These are phyloP conservation scores for Glarea lozoyensis DNA, from an alignment of 495 filamentous ascomycete genomes.

Conservation along the genomic window DNA sequence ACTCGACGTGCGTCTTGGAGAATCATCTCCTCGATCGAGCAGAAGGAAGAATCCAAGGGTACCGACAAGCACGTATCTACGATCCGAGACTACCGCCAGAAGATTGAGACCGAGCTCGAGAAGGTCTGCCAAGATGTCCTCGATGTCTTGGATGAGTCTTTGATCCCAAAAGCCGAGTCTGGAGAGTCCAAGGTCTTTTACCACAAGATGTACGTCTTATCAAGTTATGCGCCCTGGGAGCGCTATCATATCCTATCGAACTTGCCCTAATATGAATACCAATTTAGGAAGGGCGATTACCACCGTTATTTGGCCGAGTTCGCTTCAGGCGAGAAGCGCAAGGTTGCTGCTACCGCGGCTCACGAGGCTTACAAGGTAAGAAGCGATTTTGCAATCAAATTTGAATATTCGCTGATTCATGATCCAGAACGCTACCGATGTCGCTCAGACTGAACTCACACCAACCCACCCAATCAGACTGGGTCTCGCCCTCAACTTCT, in stretches of 20 bases:
- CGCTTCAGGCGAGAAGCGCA: slow-evolving; percentile 97
- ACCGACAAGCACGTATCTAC: slow-evolving; percentile 92
- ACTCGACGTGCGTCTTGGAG: slow-evolving; percentile 98
- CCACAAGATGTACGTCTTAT: slow-evolving; percentile 90
- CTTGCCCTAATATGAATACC: slow-evolving; percentile 8
- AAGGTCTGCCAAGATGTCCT: slow-evolving; percentile 98
- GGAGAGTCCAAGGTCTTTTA: slow-evolving; percentile 99
- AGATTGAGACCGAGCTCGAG: slow-evolving; percentile 98
- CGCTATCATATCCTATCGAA: neutral
- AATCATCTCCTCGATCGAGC: slow-evolving; percentile 99
- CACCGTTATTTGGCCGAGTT: slow-evolving; percentile 99
- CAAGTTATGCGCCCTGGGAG: neutral
- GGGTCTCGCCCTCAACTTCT: slow-evolving; percentile 98
- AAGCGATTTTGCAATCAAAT: neutral
- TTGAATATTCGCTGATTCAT: neutral
- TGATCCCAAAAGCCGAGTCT: slow-evolving; percentile 96
- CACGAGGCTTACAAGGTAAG: slow-evolving; percentile 98
- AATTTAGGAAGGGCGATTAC: slow-evolving; percentile 95
- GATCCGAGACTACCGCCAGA: slow-evolving; percentile 96
- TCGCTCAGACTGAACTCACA: slow-evolving; percentile 93
- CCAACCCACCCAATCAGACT: slow-evolving; percentile 98
- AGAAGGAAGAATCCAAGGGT: slow-evolving; percentile 99
- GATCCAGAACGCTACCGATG: slow-evolving; percentile 85
- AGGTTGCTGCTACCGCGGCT: slow-evolving; percentile 89
- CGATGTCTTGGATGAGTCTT: slow-evolving; percentile 85